Evolutionary conservation across 164 flowering plant genomes (phyloP).

Genomic region (Kingdonia uniflora): DNA sequence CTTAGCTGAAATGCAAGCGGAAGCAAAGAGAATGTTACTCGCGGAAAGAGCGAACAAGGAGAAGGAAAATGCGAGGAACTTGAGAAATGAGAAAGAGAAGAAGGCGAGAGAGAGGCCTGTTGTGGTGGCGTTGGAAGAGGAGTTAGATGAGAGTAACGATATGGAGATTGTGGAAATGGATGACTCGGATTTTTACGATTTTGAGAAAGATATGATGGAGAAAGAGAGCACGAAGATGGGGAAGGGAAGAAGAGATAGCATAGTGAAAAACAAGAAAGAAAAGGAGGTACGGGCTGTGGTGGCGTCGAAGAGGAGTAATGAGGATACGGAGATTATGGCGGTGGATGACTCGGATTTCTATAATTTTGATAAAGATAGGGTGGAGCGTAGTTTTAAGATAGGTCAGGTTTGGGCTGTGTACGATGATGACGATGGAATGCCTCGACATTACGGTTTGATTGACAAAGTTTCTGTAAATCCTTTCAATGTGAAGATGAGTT

Average conservation of each 20-base stretch:
- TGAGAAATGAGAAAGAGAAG: conserved; percentile 11
- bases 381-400: conserved; percentile 61
- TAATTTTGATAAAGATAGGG: conserved; percentile 80
- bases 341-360: conserved; percentile 82
- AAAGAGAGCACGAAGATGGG: no score
- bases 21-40: conserved; percentile 5
- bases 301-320: no score
- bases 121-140: conserved; percentile 2
- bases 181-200: conserved; percentile 79
- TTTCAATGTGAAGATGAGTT: conserved; percentile 57
- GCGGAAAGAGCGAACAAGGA: background rate
- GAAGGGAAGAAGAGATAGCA: no score
- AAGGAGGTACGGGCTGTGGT: no score
- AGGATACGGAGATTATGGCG: conserved; percentile 34
- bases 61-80: conserved; percentile 3
- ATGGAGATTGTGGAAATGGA: background rate
- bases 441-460: conserved; percentile 76
- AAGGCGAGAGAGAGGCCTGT: conserved; percentile 3
- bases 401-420: conserved; percentile 87
- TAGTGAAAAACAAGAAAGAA: no score
- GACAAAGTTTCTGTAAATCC: conserved; percentile 65
- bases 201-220: conserved; percentile 69
- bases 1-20: conserved; percentile 35
- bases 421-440: conserved; percentile 87
- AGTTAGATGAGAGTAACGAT: background rate